phyloP scores from a whole-genome alignment of 192 early-diverging fungal genomes.

The Umbelopsis vinacea region DNA sequence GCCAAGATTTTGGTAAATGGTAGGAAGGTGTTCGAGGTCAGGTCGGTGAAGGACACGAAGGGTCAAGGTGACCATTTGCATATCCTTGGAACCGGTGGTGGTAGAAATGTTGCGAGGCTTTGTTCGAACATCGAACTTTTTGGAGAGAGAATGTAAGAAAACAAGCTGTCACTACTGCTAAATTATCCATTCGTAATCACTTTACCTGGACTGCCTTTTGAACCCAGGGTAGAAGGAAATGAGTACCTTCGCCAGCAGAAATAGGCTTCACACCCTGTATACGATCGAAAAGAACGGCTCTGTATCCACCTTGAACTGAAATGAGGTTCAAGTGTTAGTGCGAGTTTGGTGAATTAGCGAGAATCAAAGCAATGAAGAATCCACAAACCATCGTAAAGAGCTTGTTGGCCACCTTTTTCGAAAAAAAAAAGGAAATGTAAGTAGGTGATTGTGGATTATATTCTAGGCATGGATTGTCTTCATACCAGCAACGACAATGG shows the following conservation, averaged over 20 bases:
- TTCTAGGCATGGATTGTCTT: background rate
- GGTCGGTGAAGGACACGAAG: slow-evolving; percentile 93
- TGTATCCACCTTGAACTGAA: slow-evolving; percentile 92
- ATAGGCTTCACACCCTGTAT: slow-evolving; percentile 84
- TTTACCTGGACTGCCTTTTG: slow-evolving; percentile 73
- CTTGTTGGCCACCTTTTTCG: slow-evolving; percentile 55
- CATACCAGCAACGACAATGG: slow-evolving; percentile 64
- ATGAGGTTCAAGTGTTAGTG: background rate
- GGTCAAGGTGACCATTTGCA: slow-evolving; percentile 97
- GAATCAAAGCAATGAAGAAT: background rate
- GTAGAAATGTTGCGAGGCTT: slow-evolving; percentile 97
- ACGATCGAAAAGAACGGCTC: slow-evolving; percentile 98
- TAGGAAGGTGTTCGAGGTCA: slow-evolving; percentile 70
- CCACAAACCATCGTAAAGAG: slow-evolving; percentile 92
- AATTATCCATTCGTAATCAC: background rate
- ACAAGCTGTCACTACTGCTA: too few species aligned
- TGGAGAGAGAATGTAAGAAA: background rate
- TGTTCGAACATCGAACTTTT: slow-evolving; percentile 88
- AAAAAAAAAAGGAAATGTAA: background rate
- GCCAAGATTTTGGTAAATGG: slow-evolving; percentile 91
- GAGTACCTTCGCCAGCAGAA: slow-evolving; percentile 91
- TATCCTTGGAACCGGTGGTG: slow-evolving; percentile 99
- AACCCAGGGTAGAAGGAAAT: slow-evolving; percentile 97
- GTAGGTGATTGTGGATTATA: background rate
- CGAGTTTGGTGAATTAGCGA: background rate